Evolutionary conservation across 1,139 yeast genomes (phyloP).

Genomic region (Pichia sp.): DNA sequence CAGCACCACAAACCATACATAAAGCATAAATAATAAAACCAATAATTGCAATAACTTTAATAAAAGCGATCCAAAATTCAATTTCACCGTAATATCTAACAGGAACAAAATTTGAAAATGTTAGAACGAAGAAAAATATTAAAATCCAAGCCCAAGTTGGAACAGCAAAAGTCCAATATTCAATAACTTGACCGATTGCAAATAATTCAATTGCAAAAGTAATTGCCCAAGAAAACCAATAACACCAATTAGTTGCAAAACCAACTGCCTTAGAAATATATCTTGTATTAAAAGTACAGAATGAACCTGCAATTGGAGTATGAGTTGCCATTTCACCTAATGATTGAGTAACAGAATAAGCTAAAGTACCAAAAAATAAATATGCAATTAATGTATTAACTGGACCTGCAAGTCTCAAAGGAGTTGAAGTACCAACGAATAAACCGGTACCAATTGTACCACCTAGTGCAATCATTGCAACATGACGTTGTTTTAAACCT

Average conservation of each 20-base stretch:
- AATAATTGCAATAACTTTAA: constrained; percentile 50
- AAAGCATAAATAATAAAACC: constrained; percentile 45
- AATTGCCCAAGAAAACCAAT: constrained; percentile 85
- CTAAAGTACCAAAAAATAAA: constrained; percentile 59
- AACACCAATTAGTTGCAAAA: constrained; percentile 76
- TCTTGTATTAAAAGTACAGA: constrained; percentile 50
- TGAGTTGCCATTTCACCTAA: constrained; percentile 78
- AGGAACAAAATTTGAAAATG: constrained; percentile 51
- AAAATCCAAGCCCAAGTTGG: constrained; percentile 75
- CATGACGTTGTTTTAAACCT: constrained; percentile 52
- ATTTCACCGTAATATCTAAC: constrained; percentile 62
- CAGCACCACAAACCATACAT: constrained; percentile 42
- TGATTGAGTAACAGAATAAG: constrained; percentile 61
- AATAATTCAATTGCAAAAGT: constrained; percentile 80
- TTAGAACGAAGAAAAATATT: constrained; percentile 54
- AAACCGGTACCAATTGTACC: constrained; percentile 73
- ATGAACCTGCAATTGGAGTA: constrained; percentile 67
- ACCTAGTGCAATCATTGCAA: constrained; percentile 63
- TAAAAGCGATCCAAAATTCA: constrained; percentile 62
- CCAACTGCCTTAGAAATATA: constrained; percentile 69
- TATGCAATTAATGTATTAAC: constrained; percentile 60
- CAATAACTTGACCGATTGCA: constrained; percentile 68
- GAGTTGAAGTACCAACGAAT: constrained; percentile 51
- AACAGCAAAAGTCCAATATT: constrained; percentile 67
- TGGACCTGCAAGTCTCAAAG: constrained; percentile 55